Base-by-base conservation (phyloP, 352 stramenopile species). In the Phytopythium helicoides region DNA sequence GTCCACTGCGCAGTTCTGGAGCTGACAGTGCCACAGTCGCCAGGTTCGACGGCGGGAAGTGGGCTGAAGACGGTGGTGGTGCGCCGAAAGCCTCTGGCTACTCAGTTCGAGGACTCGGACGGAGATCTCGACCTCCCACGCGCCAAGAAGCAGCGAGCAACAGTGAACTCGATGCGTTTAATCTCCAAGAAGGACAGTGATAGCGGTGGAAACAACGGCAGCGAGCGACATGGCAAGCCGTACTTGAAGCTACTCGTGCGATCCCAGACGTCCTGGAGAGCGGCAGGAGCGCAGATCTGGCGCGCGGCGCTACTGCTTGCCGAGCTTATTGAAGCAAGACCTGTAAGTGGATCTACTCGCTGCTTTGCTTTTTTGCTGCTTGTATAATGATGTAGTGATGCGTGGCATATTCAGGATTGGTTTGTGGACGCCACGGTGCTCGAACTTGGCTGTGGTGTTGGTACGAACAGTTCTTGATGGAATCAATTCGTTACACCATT, bases 401-500 rank as follows among this genome's bases (percentile, higher is more conserved):
- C 4, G 34, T 50, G 45, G 48, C 14, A 19, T 21, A 53, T 9
- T 10, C 3, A 80, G 73, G 31, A 63, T 25, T 12, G 48, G 22
- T 70, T 86, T 35, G 22, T 37, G n/a, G 47, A 47, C 10, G 31
- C 58, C 33, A 68, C 46, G 21, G 58, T 87, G 35, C 52, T 90
- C 3, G 79, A 88, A 26, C 58, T 88, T 16, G 74, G 74, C 10
- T 81, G 67, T 50, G 74, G 70, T 41, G 76, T 88, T 18, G 78
- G 71, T 86, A 39, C 14, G 55, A 41, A n/a, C 44, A 25, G 33
- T 34, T 10, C 52, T 40, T 23, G 28, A 52, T 33, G 21, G 5
- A 35, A 22, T n/a, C n/a, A n/a, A n/a, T n/a, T n/a, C n/a, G n/a
- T n/a, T n/a, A n/a, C n/a, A n/a, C n/a, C n/a, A n/a, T n/a, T n/a